Percentiles rank a stretch among this genome's conserved stretches.
Evolutionary conservation across 2,329 filamentous ascomycete species (phyloP).

Genomic region (Cytospora leucostoma): DNA sequence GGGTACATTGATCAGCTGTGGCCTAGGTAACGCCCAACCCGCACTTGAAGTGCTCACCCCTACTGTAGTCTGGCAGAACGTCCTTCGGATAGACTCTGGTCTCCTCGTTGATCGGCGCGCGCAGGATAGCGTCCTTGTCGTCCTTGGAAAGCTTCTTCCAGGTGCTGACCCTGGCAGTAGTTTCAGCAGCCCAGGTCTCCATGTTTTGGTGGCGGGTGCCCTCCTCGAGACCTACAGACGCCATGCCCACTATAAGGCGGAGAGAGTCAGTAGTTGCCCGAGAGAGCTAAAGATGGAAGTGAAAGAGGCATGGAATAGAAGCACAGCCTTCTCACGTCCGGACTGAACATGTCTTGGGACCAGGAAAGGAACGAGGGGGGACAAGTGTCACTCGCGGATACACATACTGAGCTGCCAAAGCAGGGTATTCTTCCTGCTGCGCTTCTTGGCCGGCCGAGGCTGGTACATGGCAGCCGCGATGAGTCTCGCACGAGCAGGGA

Average conservation of each 20-base stretch:
- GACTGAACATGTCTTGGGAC: too few species aligned
- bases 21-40: too few species aligned
- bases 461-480: background rate
- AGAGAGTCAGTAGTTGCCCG: too few species aligned
- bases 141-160: background rate
- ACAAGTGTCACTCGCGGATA: too few species aligned
- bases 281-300: too few species aligned
- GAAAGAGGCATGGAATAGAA: too few species aligned
- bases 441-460: background rate
- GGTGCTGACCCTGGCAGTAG: background rate
- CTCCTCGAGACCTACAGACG: background rate
- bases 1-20: background rate
- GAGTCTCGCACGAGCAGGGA: background rate
- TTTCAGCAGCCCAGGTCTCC: background rate
- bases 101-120: background rate
- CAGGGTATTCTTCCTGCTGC: background rate
- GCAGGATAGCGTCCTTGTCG: background rate
- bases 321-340: too few species aligned
- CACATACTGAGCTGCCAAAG: constrained; percentile 1
- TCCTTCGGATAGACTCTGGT: background rate
- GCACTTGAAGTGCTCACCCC: background rate
- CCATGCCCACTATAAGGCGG: background rate
- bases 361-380: too few species aligned
- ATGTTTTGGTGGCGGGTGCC: background rate
- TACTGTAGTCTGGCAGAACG: background rate